Conservation (phyloP, 2,329 filamentous ascomycete genomes). For the Helicocarpus griseus region DNA sequence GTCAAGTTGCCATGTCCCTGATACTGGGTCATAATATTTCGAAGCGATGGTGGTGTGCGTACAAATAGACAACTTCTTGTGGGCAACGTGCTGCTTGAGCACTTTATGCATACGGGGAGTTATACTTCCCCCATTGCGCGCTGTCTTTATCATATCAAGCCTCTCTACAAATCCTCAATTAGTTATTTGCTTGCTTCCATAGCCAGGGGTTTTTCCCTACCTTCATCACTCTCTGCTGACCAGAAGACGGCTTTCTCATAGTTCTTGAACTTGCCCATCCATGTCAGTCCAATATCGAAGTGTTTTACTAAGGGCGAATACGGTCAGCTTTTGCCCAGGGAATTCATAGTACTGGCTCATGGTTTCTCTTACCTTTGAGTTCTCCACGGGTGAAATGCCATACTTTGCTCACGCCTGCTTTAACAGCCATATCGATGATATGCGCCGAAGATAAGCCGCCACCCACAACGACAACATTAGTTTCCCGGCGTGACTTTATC, state of each 20-base stretch:
- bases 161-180: conserved; percentile 39
- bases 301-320: conserved; percentile 48
- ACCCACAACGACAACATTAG: conserved; percentile 60
- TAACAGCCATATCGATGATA: conserved; percentile 56
- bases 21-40: conserved; percentile 40
- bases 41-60: conserved; percentile 48
- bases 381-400: conserved; percentile 58
- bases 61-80: conserved; percentile 45
- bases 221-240: conserved; percentile 60
- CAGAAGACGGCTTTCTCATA: conserved; percentile 67
- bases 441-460: conserved; percentile 71
- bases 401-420: conserved; percentile 56
- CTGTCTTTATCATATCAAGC: conserved; percentile 53
- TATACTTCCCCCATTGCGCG: conserved; percentile 67
- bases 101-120: conserved; percentile 59
- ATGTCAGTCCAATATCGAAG: conserved; percentile 66
- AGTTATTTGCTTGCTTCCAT: not conserved
- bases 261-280: conserved; percentile 78
- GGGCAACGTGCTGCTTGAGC: conserved; percentile 50
- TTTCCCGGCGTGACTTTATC: conserved; percentile 42
- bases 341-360: not conserved
- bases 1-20: conserved; percentile 42
- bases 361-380: conserved; percentile 33
- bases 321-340: conserved; percentile 7
- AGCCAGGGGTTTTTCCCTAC: conserved; percentile 18